Evolutionary conservation across 2,329 filamentous ascomycete genomes (phyloP), one percentile per base, ranked within the genome.

Genomic region (Colletotrichum cordylinicola): DNA sequence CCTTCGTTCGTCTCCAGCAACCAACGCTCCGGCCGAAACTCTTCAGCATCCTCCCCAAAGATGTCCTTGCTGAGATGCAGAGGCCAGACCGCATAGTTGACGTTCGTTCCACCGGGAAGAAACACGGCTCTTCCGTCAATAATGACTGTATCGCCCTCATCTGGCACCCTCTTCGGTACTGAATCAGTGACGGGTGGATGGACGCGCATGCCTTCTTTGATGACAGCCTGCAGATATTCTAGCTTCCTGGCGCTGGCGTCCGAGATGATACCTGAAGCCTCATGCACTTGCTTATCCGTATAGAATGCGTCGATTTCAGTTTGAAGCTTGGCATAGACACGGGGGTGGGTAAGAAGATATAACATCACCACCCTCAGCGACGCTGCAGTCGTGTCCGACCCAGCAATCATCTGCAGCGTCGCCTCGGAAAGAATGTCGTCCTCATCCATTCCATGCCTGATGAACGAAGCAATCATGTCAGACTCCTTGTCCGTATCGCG

Each of bases 21-120:
- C 84, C 91, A 92, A 29, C 91, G 82, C 79, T 93, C 91, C 0
- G 91, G 91, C 5, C 88, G 82, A 79, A 90, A 94, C 0, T 80
- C 80, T 58, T 92, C 87, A 0, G 89, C 87, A 77, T 93, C 89
- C 0, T 85, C 79, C 2, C 91, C 91, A 75, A 92, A 93, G 9
- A 93, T 81, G 29, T 90, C 87, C 8, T 86, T 84, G 6, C 89
- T 84, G 0, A 89, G 87, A 78, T 93, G 91, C 9, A 93, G 81
- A 21, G 71, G 74, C 71, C 74, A 76, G 2, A 68, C 71, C 21
- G 71, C 74, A 52, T 58, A 61, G 65, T 60, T 74, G 16, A 76
- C 33, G n/a, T 74, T 70, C 9, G 74, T 74, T 1, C 83, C 82
- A 0, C 79, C 80, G 0, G 78, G 69, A 3, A 86, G 77, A 15